Conservation (phyloP, 2,329 filamentous ascomycete genomes). For the Fusarium xyrophilum region DNA sequence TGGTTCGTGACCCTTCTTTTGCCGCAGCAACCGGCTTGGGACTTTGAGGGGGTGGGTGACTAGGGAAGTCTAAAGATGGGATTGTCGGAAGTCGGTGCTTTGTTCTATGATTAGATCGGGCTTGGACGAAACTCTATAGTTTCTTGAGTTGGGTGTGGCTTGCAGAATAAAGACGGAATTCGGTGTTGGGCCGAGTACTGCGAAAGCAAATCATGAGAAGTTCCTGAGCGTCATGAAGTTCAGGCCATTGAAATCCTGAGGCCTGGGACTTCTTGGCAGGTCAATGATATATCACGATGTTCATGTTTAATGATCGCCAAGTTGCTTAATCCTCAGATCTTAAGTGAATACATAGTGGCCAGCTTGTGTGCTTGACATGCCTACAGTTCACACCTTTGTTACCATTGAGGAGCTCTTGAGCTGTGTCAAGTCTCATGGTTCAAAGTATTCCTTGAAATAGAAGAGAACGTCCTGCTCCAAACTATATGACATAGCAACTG, state of each 20-base stretch:
- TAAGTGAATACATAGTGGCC: no score
- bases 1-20: background rate
- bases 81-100: slow-evolving; percentile 17
- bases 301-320: background rate
- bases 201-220: background rate
- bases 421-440: background rate
- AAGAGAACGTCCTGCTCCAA: background rate
- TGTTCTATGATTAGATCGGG: slow-evolving; percentile 11
- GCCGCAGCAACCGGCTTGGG: slow-evolving; percentile 3
- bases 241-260: no score
- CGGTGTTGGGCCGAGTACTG: background rate
- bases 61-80: slow-evolving; percentile 22
- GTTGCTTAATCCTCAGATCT: background rate
- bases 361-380: background rate
- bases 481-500: background rate
- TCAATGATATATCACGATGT: background rate
- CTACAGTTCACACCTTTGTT: background rate
- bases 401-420: background rate
- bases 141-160: background rate
- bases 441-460: no score
- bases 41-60: slow-evolving; percentile 7
- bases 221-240: background rate
- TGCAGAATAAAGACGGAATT: background rate
- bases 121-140: background rate
- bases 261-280: background rate